Percentiles rank a stretch among this genome's conserved stretches.
phyloP scores from a whole-genome alignment of 2,329 filamentous ascomycete genomes.

The Fonsecaea erecta region DNA sequence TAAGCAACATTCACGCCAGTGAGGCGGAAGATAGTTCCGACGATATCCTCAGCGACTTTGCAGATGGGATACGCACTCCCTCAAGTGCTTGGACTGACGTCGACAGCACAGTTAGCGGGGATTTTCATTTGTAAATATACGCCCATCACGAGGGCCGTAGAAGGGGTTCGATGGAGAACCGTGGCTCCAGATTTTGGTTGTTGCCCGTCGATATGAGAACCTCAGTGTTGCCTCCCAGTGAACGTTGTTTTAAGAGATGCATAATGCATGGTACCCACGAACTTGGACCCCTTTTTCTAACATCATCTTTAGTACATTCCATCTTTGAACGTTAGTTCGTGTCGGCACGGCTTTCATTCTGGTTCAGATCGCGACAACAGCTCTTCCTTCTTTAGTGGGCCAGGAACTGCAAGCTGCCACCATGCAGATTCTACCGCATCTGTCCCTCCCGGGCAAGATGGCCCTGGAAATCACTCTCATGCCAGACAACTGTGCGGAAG shows the following conservation, averaged over 20 bases:
- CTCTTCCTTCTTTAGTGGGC: background rate
- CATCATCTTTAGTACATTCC: background rate
- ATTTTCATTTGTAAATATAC: conserved; percentile 25
- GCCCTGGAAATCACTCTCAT: background rate
- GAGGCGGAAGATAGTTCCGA: conserved; percentile 39
- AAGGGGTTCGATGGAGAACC: background rate
- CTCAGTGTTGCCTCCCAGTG: background rate
- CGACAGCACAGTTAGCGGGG: conserved; percentile 41
- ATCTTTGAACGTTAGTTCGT: background rate
- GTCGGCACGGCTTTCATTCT: background rate
- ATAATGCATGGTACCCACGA: background rate
- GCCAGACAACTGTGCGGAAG: background rate
- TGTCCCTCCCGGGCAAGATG: background rate
- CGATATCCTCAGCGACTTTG: conserved; percentile 40
- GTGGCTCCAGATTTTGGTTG: background rate
- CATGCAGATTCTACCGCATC: conserved; percentile 3
- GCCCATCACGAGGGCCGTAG: background rate
- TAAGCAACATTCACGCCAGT: conserved; percentile 31
- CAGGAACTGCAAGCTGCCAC: conserved; percentile 6
- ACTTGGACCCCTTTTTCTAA: background rate
- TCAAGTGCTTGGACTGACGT: conserved; percentile 43
- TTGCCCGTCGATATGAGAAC: background rate
- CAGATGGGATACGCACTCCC: conserved; percentile 40
- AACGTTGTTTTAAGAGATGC: background rate
- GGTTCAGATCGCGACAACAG: background rate